These are phyloP conservation scores for Colletotrichum spaethianum DNA, from an alignment of 2,329 filamentous ascomycete genomes.

Conservation along the genomic window DNA sequence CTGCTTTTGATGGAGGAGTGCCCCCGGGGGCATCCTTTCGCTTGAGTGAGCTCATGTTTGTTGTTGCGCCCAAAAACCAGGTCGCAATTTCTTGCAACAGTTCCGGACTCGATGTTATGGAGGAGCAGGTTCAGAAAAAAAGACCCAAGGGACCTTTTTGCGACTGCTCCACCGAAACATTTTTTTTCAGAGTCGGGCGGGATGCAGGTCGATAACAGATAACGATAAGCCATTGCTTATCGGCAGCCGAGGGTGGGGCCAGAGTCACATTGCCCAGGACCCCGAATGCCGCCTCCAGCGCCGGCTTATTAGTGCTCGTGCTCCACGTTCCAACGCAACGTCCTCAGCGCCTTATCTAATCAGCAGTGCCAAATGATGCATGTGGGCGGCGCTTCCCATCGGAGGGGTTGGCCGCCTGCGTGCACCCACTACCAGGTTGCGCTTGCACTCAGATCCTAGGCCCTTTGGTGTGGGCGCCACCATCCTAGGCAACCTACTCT, in stretches of 20 bases:
- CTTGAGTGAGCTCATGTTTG: constrained; percentile 69
- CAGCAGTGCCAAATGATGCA: constrained; percentile 1
- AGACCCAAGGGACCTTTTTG: constrained; percentile 30
- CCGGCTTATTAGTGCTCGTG: background rate
- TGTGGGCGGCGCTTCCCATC: background rate
- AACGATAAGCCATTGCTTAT: constrained; percentile 35
- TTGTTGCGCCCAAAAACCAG: constrained; percentile 33
- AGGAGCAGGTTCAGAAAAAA: constrained; percentile 31
- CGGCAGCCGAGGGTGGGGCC: background rate
- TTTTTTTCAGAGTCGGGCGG: constrained; percentile 35
- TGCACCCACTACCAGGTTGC: constrained; percentile 8
- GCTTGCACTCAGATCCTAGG: constrained; percentile 21
- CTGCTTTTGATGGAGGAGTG: constrained; percentile 63
- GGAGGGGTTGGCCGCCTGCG: constrained; percentile 7
- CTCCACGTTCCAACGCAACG: background rate
- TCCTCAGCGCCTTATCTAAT: constrained; percentile 33
- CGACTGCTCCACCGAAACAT: constrained; percentile 34
- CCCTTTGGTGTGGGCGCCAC: constrained; percentile 19
- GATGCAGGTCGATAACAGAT: constrained; percentile 33
- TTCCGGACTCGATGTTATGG: constrained; percentile 30
- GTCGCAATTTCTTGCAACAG: constrained; percentile 40
- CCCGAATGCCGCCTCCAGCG: background rate
- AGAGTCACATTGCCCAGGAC: constrained; percentile 1
- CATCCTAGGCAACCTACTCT: constrained; percentile 20
- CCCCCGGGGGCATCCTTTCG: constrained; percentile 70